phyloP scores from a whole-genome alignment of 2,329 filamentous ascomycete species.

The Phaeoacremonium minimum region DNA sequence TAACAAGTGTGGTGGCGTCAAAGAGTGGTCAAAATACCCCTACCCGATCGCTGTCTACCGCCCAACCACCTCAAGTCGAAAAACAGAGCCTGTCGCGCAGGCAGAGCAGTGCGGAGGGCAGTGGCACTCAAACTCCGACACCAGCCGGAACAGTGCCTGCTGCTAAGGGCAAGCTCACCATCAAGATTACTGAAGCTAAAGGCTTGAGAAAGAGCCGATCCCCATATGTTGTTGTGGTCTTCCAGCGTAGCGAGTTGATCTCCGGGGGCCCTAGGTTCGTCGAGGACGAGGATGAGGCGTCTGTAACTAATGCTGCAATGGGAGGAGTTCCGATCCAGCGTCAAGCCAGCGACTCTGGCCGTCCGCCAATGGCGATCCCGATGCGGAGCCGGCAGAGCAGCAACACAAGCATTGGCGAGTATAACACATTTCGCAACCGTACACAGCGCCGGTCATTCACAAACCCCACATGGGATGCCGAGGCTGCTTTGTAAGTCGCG shows the following conservation, averaged over 20 bases:
- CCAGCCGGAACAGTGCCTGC: constrained; percentile 62
- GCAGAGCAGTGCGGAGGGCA: no score
- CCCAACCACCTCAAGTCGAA: constrained; percentile 48
- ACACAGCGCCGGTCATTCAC: constrained; percentile 59
- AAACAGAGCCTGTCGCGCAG: no score
- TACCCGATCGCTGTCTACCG: constrained; percentile 75
- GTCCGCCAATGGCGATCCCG: constrained; percentile 84
- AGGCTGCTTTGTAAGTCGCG: constrained; percentile 80
- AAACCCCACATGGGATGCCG: constrained; percentile 91
- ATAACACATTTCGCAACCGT: constrained; percentile 54
- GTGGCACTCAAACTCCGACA: constrained; percentile 49
- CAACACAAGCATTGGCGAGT: constrained; percentile 78
- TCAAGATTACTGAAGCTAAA: constrained; percentile 83
- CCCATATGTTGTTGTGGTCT: constrained; percentile 94
- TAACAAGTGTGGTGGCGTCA: constrained; percentile 75
- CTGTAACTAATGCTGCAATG: constrained; percentile 34
- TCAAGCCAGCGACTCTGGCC: constrained; percentile 75
- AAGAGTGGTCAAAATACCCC: constrained; percentile 94
- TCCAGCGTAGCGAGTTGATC: constrained; percentile 94
- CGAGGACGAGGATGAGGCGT: constrained; percentile 52
- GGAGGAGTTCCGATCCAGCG: constrained; percentile 53
- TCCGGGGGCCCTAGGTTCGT: constrained; percentile 73
- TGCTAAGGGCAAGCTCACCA: constrained; percentile 81
- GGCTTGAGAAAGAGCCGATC: constrained; percentile 78
- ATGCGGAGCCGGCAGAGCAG: constrained; percentile 97